These are phyloP conservation scores for Hypoxylon lienhwacheense DNA, from an alignment of 495 filamentous ascomycete species.

Conservation along the genomic window DNA sequence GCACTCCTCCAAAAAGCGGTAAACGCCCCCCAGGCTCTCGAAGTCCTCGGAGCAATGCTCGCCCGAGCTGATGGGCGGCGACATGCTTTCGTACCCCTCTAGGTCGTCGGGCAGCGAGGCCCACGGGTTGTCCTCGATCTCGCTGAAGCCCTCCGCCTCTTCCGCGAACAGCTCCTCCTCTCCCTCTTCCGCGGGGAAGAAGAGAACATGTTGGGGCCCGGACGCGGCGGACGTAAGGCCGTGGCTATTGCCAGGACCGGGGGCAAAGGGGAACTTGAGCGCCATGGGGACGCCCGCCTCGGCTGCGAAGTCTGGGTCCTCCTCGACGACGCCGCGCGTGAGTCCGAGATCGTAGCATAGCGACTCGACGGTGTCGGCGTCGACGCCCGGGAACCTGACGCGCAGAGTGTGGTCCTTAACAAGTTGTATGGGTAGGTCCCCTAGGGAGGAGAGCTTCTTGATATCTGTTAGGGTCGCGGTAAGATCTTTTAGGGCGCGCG, in stretches of 20 bases:
- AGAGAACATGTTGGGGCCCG: too few species aligned
- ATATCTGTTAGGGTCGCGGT: constrained; percentile 79
- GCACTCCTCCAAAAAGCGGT: constrained; percentile 84
- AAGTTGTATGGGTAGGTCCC: constrained; percentile 79
- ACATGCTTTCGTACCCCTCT: constrained; percentile 56
- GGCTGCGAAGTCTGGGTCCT: constrained; percentile 74
- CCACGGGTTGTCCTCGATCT: constrained; percentile 52
- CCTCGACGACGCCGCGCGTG: constrained; percentile 69
- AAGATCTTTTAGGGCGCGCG: constrained; percentile 80
- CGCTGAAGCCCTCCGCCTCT: constrained; percentile 34
- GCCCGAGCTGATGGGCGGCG: constrained; percentile 44
- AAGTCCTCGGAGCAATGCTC: constrained; percentile 58
- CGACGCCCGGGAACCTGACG: constrained; percentile 89
- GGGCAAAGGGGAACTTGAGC: constrained; percentile 82
- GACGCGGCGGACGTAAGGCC: too few species aligned
- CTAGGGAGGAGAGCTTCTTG: constrained; percentile 70
- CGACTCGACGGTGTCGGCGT: constrained; percentile 76
- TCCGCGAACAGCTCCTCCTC: constrained; percentile 47
- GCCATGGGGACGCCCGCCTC: constrained; percentile 69
- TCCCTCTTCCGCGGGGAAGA: constrained; percentile 46
- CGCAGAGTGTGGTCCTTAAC: constrained; percentile 62
- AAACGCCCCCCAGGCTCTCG: constrained; percentile 83
- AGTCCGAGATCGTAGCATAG: constrained; percentile 87
- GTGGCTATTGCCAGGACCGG: constrained; percentile 51
- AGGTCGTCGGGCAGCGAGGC: constrained; percentile 44